phyloP scores from a whole-genome alignment of 768 basidiomycete species.

The Hygrophoropsis aurantiaca region DNA sequence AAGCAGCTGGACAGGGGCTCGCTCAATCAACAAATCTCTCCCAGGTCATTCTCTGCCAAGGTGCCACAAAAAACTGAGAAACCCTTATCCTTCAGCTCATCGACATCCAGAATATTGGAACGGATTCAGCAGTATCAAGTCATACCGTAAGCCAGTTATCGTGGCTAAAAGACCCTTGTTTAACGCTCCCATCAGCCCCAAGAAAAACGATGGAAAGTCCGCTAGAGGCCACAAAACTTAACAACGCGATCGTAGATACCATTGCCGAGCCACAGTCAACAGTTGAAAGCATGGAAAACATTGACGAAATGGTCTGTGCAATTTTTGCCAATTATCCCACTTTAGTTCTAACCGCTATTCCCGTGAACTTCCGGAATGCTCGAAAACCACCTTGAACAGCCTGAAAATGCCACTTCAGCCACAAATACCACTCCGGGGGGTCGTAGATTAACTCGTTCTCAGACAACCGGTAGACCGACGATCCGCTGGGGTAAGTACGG shows the following conservation, averaged over 20 bases:
- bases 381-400: slow-evolving; percentile 17
- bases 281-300: slow-evolving; percentile 22
- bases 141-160: slow-evolving; percentile 12
- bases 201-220: slow-evolving; percentile 32
- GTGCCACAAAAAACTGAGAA: slow-evolving; percentile 11
- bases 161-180: slow-evolving; percentile 4
- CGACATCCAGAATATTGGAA: slow-evolving; percentile 2
- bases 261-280: slow-evolving; percentile 18
- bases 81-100: slow-evolving; percentile 7
- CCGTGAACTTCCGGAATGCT: slow-evolving; percentile 21
- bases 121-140: not conserved
- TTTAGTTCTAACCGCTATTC: slow-evolving; percentile 23
- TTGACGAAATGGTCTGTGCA: slow-evolving; percentile 28
- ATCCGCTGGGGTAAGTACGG: slow-evolving; percentile 34
- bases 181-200: slow-evolving; percentile 29
- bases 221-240: slow-evolving; percentile 20
- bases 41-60: slow-evolving; percentile 12
- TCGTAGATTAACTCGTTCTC: slow-evolving; percentile 32
- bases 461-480: slow-evolving; percentile 32
- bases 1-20: slow-evolving; percentile 35
- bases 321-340: slow-evolving; percentile 30
- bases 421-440: slow-evolving; percentile 23
- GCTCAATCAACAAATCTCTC: slow-evolving; percentile 34
- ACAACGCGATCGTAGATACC: slow-evolving; percentile 8
- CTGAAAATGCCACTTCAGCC: slow-evolving; percentile 16